A percentile compares a stretch with the other conserved stretches of the same genome.
phyloP scores from a whole-genome alignment of 768 basidiomycete genomes.

The Amanita pseudoporphyria region DNA sequence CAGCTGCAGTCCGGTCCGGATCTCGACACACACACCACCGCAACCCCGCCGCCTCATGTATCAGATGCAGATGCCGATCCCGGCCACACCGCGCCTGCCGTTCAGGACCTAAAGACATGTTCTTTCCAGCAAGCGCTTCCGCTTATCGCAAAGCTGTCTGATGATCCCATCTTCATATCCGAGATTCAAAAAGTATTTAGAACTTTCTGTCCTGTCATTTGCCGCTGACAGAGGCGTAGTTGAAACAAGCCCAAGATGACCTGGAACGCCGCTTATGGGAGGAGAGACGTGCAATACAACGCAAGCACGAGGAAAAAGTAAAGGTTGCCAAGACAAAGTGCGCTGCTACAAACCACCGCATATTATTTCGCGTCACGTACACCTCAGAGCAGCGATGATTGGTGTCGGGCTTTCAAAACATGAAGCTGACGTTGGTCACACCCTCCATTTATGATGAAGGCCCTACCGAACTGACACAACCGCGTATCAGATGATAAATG shows the following conservation, averaged over 20 bases:
- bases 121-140: slow-evolving; percentile 69
- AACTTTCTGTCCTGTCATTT: neutral
- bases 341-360: slow-evolving; percentile 14
- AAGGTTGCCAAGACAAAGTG: slow-evolving; percentile 61
- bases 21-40: neutral
- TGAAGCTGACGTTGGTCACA: slow-evolving; percentile 48
- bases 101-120: slow-evolving; percentile 24
- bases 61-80: neutral
- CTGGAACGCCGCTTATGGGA: slow-evolving; percentile 63
- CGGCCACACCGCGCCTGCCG: neutral
- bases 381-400: slow-evolving; percentile 53
- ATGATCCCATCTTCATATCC: slow-evolving; percentile 40
- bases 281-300: slow-evolving; percentile 52
- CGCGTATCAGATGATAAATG: slow-evolving; percentile 47
- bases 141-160: slow-evolving; percentile 48
- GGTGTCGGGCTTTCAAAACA: slow-evolving; percentile 57
- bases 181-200: slow-evolving; percentile 40
- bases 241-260: slow-evolving; percentile 61
- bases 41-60: neutral
- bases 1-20: slow-evolving; percentile 31
- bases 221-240: slow-evolving; percentile 25
- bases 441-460: neutral
- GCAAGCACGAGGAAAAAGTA: slow-evolving; percentile 63
- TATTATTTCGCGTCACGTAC: slow-evolving; percentile 2
- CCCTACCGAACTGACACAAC: neutral